Evolutionary conservation across 163 green algal genomes (phyloP), one percentile per base, ranked within the genome.

Genomic region (Prototheca wickerhamii): DNA sequence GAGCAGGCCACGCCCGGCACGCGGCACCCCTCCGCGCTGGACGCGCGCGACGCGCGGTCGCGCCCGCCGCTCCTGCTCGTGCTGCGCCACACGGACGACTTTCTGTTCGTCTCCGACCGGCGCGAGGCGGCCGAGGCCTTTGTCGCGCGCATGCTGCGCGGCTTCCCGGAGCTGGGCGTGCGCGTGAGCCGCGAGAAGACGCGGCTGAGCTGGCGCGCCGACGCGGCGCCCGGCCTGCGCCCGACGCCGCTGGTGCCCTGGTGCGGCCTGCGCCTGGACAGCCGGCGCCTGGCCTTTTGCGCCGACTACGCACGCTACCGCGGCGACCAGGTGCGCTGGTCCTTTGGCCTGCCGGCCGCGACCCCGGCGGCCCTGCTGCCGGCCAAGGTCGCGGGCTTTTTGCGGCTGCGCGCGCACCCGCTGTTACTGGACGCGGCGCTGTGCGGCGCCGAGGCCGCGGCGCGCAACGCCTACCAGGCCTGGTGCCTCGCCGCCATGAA

Each of bases 231-330:
- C 55, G 46, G 32, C 35, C 26, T 33, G 64, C 30, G 2, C 51
- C 70, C 28, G 80, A 76, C 15, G 50, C 44, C 4, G 59, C 44
- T 87, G 70, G 61, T 93, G 32, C 72, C 62, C 37, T 97, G 91
- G 89, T 95, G 88, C 65, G 91, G 91, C 4, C 77, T 97, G 67
- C 69, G 96, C 26, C 58, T 97, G 34, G 83, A 92, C 67, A 60
- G 46, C 0, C 8, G 40, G 8, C 90, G 28, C 2, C 80, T 96
- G 56, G 86, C 90, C 73, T n/a, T 92, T 1, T 72, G 82, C 63
- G 84, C 75, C 6, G 90, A 97, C 76, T 97, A 97, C 86, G 91
- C 74, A 4, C 71, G 86, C 50, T 93, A 84, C 31, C 61, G 31
- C 3, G 71, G 77, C 5, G 29, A 54, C 3, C 54, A 42, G 31